A percentile compares a stretch with the other conserved stretches of the same genome.
Evolutionary conservation across 805 yeast species (phyloP).

Genomic region (Candida easanensis): DNA sequence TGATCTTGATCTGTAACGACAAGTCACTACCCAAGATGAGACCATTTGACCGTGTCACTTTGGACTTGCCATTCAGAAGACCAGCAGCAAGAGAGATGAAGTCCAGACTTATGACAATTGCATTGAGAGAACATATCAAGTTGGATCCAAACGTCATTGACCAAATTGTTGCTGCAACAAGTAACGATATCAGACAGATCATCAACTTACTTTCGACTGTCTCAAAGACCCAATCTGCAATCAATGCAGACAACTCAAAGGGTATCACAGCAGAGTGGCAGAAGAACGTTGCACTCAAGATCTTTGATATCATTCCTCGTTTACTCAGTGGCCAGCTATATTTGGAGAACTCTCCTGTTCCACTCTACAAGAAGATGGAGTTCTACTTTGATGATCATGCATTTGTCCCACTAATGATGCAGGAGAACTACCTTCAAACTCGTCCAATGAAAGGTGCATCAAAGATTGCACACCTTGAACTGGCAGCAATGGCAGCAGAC

Average conservation of each 20-base stretch:
- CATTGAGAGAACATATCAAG: conserved; percentile 77
- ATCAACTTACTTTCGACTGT: conserved; percentile 86
- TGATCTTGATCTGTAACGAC: conserved; percentile 93
- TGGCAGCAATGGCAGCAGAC: conserved; percentile 78
- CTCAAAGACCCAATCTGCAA: conserved; percentile 62
- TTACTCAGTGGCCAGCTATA: conserved; percentile 61
- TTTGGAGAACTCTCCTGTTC: conserved; percentile 47
- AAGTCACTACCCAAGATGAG: conserved; percentile 92
- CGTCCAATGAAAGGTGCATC: conserved; percentile 48
- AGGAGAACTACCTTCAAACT: conserved; percentile 81
- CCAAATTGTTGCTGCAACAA: conserved; percentile 78
- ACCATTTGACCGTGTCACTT: conserved; percentile 82
- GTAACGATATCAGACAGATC: conserved; percentile 91
- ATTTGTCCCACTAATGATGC: conserved; percentile 92
- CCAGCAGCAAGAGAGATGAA: conserved; percentile 82
- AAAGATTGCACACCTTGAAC: conserved; percentile 52
- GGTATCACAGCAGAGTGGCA: conserved; percentile 73
- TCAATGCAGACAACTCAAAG: conserved; percentile 63
- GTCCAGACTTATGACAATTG: conserved; percentile 86
- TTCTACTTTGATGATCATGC: conserved; percentile 93
- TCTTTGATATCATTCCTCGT: conserved; percentile 82
- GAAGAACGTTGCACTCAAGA: conserved; percentile 85
- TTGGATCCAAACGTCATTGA: conserved; percentile 80
- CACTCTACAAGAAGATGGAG: conserved; percentile 79
- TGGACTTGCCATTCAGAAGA: conserved; percentile 81